Conservation (phyloP, 768 basidiomycete species). For the Boletales sp. region DNA sequence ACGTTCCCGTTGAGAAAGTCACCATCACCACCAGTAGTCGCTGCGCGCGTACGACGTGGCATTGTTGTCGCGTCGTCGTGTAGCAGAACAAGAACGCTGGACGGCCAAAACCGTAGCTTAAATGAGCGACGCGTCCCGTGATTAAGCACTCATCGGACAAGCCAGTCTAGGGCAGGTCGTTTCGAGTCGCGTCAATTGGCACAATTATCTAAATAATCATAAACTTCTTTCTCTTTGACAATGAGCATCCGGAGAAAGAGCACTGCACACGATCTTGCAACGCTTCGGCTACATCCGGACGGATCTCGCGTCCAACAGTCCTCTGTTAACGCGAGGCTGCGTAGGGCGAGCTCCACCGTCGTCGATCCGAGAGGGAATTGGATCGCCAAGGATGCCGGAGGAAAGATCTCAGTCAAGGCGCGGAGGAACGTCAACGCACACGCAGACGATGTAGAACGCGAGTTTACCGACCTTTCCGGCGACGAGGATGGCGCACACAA, state of each 20-base stretch:
- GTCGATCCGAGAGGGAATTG: constrained; percentile 56
- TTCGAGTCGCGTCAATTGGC: constrained; percentile 9
- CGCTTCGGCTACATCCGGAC: constrained; percentile 62
- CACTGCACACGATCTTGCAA: constrained; percentile 63
- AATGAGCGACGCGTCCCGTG: constrained; percentile 13
- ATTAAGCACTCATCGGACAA: too few relatives aligned
- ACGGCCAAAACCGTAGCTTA: background rate
- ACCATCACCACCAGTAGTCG: constrained; percentile 6
- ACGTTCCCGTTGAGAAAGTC: constrained; percentile 33
- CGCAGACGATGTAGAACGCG: constrained; percentile 23
- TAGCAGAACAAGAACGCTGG: background rate
- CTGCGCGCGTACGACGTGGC: constrained; percentile 27
- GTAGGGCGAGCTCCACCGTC: constrained; percentile 34
- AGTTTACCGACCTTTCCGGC: constrained; percentile 19
- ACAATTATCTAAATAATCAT: too few relatives aligned
- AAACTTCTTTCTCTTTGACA: background rate
- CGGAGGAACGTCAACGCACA: constrained; percentile 24
- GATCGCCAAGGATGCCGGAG: constrained; percentile 66
- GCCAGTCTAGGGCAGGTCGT: constrained; percentile 20
- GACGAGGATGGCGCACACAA: constrained; percentile 12
- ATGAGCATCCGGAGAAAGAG: constrained; percentile 37
- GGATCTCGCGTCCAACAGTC: constrained; percentile 55
- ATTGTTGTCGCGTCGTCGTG: constrained; percentile 12
- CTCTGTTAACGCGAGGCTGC: constrained; percentile 31
- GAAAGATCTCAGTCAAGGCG: constrained; percentile 39